Base-by-base conservation (phyloP, 768 basidiomycete species). In the Clathrus columnatus region DNA sequence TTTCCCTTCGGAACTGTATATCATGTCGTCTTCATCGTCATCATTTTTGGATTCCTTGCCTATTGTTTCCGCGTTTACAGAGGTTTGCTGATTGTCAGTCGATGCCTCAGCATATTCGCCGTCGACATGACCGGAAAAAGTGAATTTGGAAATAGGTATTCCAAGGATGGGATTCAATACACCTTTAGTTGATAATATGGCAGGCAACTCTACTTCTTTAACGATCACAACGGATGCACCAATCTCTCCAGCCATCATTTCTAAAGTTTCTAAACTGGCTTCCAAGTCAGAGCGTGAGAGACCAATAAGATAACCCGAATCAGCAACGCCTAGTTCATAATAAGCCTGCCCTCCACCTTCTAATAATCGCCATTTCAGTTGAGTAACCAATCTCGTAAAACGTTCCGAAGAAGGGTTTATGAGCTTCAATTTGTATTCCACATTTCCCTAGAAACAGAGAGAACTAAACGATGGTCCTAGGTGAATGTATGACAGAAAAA, bases 341-440 rank as follows among this genome's bases (percentile, higher is more conserved):
- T 87, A 84, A 0, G 90, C 89, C 63, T 84, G 82, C 0, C 88
- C 88, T 1, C 85, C 82, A 16, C 91, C 91, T 65, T 92, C 86
- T 48, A 88, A 79, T 7, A 93, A 77, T 2, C 94, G 81, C 93
- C 95, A 97, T 65, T 95, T 93, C 69, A 96, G 81, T 70, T 97
- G 94, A 0, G 94, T 97, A 54, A 92, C 88, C 20, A 98, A 84
- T 57, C 85, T 81, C 3, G 80, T 78, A 61, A 91, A 90, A 47
- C 89, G 87, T 4, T 81, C 76, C 0, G 82, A 80, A 14, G 87
- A 76, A 0, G 92, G 90, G 48, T 82, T 75, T 41, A 92, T 78
- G 20, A 95, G 83, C 67, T 92, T 90, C 29, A 95, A 79, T 69
- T 96, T 96, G 75, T 96, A 96, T 69, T 96, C 92, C 57, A 96